Percentiles rank a stretch among this genome's conserved stretches.
These are phyloP conservation scores for Auricularia sp. DNA, from an alignment of 768 basidiomycete species.

Conservation along the genomic window DNA sequence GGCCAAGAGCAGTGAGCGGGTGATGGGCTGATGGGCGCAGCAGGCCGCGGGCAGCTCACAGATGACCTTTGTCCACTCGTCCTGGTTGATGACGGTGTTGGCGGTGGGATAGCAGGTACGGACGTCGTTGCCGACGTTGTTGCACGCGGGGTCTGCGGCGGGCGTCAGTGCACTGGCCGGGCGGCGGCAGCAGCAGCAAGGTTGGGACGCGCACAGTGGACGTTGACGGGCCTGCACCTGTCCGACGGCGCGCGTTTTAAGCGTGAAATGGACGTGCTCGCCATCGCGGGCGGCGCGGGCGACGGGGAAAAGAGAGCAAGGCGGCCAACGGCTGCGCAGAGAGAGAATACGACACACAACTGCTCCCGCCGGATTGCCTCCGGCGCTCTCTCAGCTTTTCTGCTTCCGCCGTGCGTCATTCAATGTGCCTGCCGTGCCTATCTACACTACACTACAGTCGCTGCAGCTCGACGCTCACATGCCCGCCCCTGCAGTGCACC, in stretches of 20 bases:
- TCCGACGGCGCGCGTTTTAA: background rate
- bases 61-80: constrained; percentile 66
- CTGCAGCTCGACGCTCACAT: background rate
- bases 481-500: background rate
- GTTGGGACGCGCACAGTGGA: background rate
- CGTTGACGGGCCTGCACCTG: background rate
- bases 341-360: no score
- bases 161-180: background rate
- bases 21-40: constrained; percentile 9
- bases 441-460: no score
- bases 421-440: no score
- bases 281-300: background rate
- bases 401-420: no score
- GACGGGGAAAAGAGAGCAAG: no score
- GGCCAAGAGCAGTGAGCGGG: constrained; percentile 11
- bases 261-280: background rate
- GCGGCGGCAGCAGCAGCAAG: background rate
- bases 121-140: constrained; percentile 48
- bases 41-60: constrained; percentile 39
- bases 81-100: constrained; percentile 53
- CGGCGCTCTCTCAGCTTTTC: no score
- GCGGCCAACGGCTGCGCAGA: no score
- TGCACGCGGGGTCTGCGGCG: constrained; percentile 22
- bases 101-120: constrained; percentile 67
- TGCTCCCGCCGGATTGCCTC: no score